Percentiles rank a stretch among this genome's conserved stretches.
These are phyloP conservation scores for Gelatoporia subvermispora DNA, from an alignment of 768 basidiomycete species.

Conservation along the genomic window DNA sequence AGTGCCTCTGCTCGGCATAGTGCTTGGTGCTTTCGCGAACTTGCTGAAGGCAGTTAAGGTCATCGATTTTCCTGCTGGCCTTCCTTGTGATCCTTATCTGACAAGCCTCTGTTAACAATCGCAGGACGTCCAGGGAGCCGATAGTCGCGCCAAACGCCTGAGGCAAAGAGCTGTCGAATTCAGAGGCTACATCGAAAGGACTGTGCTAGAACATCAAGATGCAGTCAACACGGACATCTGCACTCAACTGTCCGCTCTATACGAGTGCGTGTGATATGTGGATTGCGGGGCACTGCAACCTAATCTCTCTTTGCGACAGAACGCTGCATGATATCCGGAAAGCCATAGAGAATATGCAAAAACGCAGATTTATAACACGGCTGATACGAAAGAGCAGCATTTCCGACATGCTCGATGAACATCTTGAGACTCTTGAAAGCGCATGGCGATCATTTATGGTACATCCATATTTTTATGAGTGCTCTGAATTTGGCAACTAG, in stretches of 20 bases:
- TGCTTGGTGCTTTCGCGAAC: background rate
- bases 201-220: background rate
- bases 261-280: background rate
- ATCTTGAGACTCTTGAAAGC: slow-evolving; percentile 2
- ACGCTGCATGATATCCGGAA: background rate
- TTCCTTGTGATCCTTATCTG: background rate
- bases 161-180: slow-evolving; percentile 1
- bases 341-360: slow-evolving; percentile 1
- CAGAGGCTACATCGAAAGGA: slow-evolving; percentile 1
- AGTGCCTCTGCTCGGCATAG: slow-evolving; percentile 1
- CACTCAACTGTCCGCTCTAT: background rate
- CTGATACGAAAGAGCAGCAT: slow-evolving; percentile 6
- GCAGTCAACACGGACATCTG: background rate
- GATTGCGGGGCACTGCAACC: background rate
- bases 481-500: too few relatives aligned
- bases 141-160: slow-evolving; percentile 4
- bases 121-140: background rate
- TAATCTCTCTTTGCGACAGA: background rate
- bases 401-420: slow-evolving; percentile 1
- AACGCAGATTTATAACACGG: background rate
- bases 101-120: background rate
- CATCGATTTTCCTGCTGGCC: background rate
- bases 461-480: too few relatives aligned
- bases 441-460: slow-evolving; percentile 8
- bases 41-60: slow-evolving; percentile 6